Conservation (phyloP, 78 protist species). For the slime mould (Dictyostelium discoideum) region DNA sequence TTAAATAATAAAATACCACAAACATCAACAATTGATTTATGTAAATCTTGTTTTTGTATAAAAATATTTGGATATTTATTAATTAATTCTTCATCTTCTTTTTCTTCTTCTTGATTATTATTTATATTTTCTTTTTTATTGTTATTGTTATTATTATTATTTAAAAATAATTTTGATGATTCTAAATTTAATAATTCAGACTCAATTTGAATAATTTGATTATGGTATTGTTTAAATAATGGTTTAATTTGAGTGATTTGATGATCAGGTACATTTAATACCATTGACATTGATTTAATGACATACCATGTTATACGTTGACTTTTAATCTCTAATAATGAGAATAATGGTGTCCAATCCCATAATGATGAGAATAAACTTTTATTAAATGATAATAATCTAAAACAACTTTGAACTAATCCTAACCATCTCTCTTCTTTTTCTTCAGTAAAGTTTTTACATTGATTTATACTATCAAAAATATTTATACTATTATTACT, state of each 20-base stretch:
- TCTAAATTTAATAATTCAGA: slow-evolving; percentile 38
- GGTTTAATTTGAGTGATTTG: slow-evolving; percentile 11
- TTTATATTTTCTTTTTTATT: not conserved
- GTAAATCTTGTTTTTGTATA: slow-evolving; percentile 34
- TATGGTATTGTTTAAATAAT: slow-evolving; percentile 12
- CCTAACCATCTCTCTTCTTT: slow-evolving; percentile 31
- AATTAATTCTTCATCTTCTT: not conserved
- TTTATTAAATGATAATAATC: slow-evolving; percentile 49
- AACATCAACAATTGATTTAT: slow-evolving; percentile 35
- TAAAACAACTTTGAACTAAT: slow-evolving; percentile 52
- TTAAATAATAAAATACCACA: slow-evolving; percentile 75
- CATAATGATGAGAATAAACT: slow-evolving; percentile 45
- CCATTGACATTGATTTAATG: slow-evolving; percentile 44
- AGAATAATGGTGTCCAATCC: slow-evolving; percentile 78
- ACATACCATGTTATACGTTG: slow-evolving; percentile 60
- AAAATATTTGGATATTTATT: slow-evolving; percentile 5
- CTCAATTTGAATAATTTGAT: slow-evolving; percentile 59
- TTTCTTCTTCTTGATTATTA: not conserved
- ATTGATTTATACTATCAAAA: slow-evolving; percentile 16
- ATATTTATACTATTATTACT: not conserved
- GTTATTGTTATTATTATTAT: not conserved
- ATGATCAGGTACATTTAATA: slow-evolving; percentile 34
- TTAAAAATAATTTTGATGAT: slow-evolving; percentile 38
- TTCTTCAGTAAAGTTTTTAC: slow-evolving; percentile 19
- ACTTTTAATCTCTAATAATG: slow-evolving; percentile 48